Conservation (phyloP, 148 eudicot genomes). For the Chenopodium formosanum region DNA sequence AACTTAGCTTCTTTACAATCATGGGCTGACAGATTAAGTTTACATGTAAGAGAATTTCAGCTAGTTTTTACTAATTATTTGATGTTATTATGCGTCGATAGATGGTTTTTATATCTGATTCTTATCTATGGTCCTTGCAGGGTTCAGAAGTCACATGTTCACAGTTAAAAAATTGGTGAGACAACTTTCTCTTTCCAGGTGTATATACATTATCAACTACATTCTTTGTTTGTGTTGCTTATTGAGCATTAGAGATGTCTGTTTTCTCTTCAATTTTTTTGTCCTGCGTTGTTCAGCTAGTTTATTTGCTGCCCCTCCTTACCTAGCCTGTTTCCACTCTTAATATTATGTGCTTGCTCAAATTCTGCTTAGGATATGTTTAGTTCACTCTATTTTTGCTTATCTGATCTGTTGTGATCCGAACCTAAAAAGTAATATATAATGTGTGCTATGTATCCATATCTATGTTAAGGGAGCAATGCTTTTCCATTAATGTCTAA, state of each 20-base stretch:
- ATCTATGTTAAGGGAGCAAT: no score
- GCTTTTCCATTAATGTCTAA: no score
- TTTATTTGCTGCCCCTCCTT: neutral
- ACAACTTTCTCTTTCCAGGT: neutral
- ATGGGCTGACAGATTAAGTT: constrained; percentile 77
- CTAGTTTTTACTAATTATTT: neutral
- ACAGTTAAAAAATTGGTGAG: constrained; percentile 91
- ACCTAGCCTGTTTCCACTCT: neutral
- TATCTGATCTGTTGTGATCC: no score
- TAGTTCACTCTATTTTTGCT: no score
- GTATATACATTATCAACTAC: neutral
- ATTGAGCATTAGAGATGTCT: no score
- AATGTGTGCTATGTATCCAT: no score
- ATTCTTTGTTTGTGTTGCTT: constrained; percentile 1
- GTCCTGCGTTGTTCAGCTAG: neutral
- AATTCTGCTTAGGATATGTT: neutral
- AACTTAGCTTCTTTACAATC: constrained; percentile 49
- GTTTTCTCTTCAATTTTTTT: neutral
- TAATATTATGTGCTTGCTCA: neutral
- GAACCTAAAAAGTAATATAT: no score
- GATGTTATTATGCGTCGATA: neutral
- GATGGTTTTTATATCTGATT: neutral
- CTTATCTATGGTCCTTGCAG: constrained; percentile 45
- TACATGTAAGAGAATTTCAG: constrained; percentile 50
- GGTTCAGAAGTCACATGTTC: constrained; percentile 82